Evolutionary conservation across 192 early-diverging fungal genomes (phyloP), one percentile per base, ranked within the genome.

Genomic region (Funneliformis geosporum): DNA sequence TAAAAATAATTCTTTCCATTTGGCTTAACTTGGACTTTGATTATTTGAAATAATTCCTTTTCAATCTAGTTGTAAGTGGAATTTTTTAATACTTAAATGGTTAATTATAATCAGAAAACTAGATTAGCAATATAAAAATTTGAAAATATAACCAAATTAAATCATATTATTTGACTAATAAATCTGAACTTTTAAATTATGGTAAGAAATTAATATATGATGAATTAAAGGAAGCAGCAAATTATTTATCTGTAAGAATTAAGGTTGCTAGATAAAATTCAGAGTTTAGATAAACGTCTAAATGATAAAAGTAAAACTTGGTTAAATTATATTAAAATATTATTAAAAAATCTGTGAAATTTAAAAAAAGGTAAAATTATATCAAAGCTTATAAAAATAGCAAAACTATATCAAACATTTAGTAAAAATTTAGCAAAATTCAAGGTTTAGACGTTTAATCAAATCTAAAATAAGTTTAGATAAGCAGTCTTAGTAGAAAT

Each of bases 21-120:
- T 68, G 18, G 5, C 4, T 7, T 5, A 68, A 4, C 38, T 68
- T 68, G 40, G 16, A 68, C 16, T 68, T 39, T 4, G 66, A 40
- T 38, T 68, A 18, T 68, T 68, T 68, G 33, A 14, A 7, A 68
- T 40, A 21, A 39, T 4, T 39, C 33, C 66, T 39, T 68, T 39
- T 42, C 33, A 68, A 42, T 38, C 66, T 21, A 12, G 16, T 12
- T 68, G 40, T 39, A 7, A 68, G 16, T 10, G 16, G 18, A 68
- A 68, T 40, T 68, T 68, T 67, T 67, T 16, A 0, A 16, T 38
- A 3, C 65, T 67, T 67, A 67, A 67, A 38, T 67, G 65, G 33
- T 18, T 38, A 8, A 68, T 68, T 40, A 39, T 18, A 16, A 69
- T 42, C 40, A 21, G 8, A 6, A 21, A 42, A 43, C 33, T 23